A percentile compares a stretch with the other conserved stretches of the same genome.
phyloP scores from a whole-genome alignment of 1,284 basidiomycete genomes.

The Vanrija sp. region DNA sequence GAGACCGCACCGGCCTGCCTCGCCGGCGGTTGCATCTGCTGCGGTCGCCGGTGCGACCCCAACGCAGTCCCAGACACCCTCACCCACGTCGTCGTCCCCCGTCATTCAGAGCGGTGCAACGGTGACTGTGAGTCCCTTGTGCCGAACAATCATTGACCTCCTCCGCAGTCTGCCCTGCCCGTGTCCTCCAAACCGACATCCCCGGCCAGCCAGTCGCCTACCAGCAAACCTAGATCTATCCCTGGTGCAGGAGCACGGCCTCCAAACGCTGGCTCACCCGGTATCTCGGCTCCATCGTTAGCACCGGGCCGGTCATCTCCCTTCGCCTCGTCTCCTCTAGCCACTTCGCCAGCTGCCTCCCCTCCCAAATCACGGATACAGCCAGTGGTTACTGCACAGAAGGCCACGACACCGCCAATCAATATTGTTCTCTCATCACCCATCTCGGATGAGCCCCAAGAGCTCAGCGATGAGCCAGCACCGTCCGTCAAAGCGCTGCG shows the following conservation, averaged over 20 bases:
- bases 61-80: too few species aligned
- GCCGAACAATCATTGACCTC: too few species aligned
- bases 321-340: background rate
- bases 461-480: background rate
- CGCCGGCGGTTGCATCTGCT: background rate
- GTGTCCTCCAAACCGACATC: too few species aligned
- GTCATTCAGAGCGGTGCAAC: too few species aligned
- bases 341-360: background rate
- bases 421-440: background rate
- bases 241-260: too few species aligned
- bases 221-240: too few species aligned
- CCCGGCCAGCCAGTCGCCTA: too few species aligned
- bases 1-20: too few species aligned
- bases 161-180: too few species aligned
- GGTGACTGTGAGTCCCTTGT: too few species aligned
- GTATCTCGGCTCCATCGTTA: background rate
- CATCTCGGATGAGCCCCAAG: background rate
- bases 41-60: too few species aligned
- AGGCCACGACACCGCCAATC: background rate
- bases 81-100: too few species aligned
- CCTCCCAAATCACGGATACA: background rate
- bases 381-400: background rate
- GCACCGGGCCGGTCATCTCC: background rate
- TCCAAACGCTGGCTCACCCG: background rate
- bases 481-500: constrained; percentile 27